Percentiles rank a stretch among this genome's conserved stretches.
Evolutionary conservation across 2,329 filamentous ascomycete species (phyloP).

Genomic region (Colletotrichum abscissum): DNA sequence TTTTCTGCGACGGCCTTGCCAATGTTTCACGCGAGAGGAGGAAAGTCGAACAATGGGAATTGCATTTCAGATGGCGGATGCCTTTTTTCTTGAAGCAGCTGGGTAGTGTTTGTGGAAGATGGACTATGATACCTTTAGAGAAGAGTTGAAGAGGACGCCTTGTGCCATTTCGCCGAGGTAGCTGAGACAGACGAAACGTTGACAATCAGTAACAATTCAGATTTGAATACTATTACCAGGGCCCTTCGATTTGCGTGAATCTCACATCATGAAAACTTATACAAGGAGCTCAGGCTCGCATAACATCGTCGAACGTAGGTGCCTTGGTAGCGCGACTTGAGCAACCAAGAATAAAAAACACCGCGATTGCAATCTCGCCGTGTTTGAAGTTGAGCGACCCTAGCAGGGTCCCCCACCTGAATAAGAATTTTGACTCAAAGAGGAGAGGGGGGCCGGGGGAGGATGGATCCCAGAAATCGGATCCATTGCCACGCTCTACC

Average conservation of each 20-base stretch:
- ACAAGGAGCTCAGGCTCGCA: neutral
- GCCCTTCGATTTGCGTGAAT: neutral
- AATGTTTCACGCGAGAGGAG: constrained; percentile 8
- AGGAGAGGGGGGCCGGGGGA: neutral
- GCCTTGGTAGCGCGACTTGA: neutral
- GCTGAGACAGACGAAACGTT: neutral
- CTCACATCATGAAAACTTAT: neutral
- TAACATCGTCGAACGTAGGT: neutral
- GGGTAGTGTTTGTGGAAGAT: neutral
- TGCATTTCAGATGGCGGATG: constrained; percentile 1
- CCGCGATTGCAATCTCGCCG: constrained; percentile 7
- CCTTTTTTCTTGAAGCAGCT: neutral
- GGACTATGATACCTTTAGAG: constrained; percentile 16
- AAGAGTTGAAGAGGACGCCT: constrained; percentile 2
- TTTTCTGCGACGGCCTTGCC: constrained; percentile 17
- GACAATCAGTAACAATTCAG: constrained; percentile 11
- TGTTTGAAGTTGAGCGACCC: constrained; percentile 24
- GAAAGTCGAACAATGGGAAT: neutral
- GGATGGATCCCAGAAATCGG: too few species aligned
- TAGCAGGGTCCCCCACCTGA: neutral
- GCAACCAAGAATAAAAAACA: neutral
- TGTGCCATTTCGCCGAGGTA: constrained; percentile 1
- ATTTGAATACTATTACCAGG: neutral
- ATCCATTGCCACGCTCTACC: constrained; percentile 8
- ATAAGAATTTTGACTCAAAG: constrained; percentile 1